Evolutionary conservation across 1,284 basidiomycete genomes (phyloP), one percentile per base, ranked within the genome.

Genomic region (Ganoderma resinaceum): DNA sequence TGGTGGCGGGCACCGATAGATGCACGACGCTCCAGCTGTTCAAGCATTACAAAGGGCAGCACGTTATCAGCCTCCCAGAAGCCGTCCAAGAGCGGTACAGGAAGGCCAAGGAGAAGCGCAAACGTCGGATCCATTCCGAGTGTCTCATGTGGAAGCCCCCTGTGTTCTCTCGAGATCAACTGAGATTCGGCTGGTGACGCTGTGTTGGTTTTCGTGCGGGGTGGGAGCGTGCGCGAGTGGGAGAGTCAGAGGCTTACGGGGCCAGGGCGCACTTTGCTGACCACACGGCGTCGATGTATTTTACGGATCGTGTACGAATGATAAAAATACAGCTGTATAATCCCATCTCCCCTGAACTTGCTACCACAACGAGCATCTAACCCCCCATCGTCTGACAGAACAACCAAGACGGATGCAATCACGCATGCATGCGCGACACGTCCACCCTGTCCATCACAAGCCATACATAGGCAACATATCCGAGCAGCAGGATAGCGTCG

Each of bases 11-110:
- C 61, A 61, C 71, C 69, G 69, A 55, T 61, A 97, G 95, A 43
- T 97, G 96, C 80, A 95, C 95, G 79, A 96, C 96, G 23, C 83
- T 98, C 68, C 96, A 97, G 80, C 87, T 99, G 75, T 95, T 99
- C 84, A 98, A 98, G 78, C 96, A 96, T 78, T 96, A 95, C 85
- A 97, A 98, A 78, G 96, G 96, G 26, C 93, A 95, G 76, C 95
- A 99, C 81, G 92, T 97, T 73, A 94, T 99, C 72, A 95, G 93
- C 79, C 86, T 99, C 53, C 95, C 95, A 59, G 96, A 98, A 73
- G 89, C 93, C 26, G 91, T 98, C 37, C 86, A 99, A 65, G 96
- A 97, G 78, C 92, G 96, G 78, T 92, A 98, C 81, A 91, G 93
- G 80, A 96, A 95, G 80, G 86, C 90, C 42, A 89, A 88, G 82